Percentiles rank a stretch among this genome's conserved stretches.
phyloP scores from a whole-genome alignment of 345 rosid species.

The Combretum micranthum region DNA sequence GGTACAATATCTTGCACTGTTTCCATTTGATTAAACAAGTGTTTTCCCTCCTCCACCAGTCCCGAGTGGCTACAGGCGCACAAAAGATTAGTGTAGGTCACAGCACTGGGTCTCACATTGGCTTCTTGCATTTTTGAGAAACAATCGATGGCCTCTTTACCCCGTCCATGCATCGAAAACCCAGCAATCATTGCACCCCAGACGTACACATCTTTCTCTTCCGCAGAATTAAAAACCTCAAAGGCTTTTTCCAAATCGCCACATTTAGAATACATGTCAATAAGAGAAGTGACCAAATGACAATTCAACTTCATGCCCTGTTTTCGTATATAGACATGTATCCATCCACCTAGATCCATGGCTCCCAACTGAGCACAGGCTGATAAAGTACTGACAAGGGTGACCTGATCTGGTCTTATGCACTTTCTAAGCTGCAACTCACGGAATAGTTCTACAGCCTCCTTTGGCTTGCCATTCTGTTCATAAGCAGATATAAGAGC shows the following conservation, averaged over 20 bases:
- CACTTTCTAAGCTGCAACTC: constrained; percentile 43
- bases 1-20: constrained; percentile 47
- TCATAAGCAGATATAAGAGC: constrained; percentile 62
- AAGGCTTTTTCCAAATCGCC: constrained; percentile 66
- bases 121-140: constrained; percentile 49
- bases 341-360: constrained; percentile 43
- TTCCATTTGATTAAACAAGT: constrained; percentile 43
- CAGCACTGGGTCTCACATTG: constrained; percentile 49
- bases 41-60: constrained; percentile 52
- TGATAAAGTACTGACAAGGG: constrained; percentile 50
- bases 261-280: constrained; percentile 78
- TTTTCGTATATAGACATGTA: constrained; percentile 45
- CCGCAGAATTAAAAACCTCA: constrained; percentile 40
- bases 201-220: constrained; percentile 54
- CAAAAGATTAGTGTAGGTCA: constrained; percentile 56
- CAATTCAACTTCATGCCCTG: constrained; percentile 43
- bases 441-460: constrained; percentile 46
- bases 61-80: constrained; percentile 73
- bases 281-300: constrained; percentile 49
- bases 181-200: constrained; percentile 81
- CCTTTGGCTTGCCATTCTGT: constrained; percentile 57
- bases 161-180: constrained; percentile 64
- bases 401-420: constrained; percentile 44
- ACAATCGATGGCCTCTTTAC: constrained; percentile 45
- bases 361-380: constrained; percentile 71